Conservation (phyloP, 2,329 filamentous ascomycete genomes). For the Aspergillus unguis region DNA sequence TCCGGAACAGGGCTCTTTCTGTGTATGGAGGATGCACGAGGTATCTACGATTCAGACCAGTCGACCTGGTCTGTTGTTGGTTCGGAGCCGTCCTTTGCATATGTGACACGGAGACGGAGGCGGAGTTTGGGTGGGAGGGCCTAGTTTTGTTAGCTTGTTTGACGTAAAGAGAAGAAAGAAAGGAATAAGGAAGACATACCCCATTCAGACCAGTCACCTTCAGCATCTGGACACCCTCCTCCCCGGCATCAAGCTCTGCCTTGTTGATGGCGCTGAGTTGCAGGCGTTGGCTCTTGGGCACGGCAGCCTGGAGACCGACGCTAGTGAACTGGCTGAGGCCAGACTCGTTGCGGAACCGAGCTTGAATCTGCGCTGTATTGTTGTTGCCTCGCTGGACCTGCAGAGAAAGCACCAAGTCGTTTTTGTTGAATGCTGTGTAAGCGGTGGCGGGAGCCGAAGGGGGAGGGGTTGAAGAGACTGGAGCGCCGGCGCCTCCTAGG, state of each 20-base stretch:
- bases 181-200: constrained; percentile 61
- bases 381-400: constrained; percentile 75
- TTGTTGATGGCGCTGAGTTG: constrained; percentile 88
- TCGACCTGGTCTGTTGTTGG: constrained; percentile 89
- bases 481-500: constrained; percentile 46
- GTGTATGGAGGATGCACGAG: not conserved
- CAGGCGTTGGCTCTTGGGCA: constrained; percentile 93
- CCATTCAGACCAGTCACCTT: constrained; percentile 79
- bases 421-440: constrained; percentile 78
- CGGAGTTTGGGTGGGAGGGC: constrained; percentile 66
- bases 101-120: constrained; percentile 80
- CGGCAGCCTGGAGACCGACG: constrained; percentile 87
- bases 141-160: constrained; percentile 49
- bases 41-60: constrained; percentile 72
- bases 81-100: constrained; percentile 65
- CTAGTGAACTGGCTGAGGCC: constrained; percentile 63
- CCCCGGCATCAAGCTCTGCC: constrained; percentile 68
- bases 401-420: constrained; percentile 76
- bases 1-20: not conserved
- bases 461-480: constrained; percentile 47
- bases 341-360: constrained; percentile 77
- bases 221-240: constrained; percentile 88
- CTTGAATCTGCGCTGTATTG: constrained; percentile 76
- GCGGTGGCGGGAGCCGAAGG: constrained; percentile 43
- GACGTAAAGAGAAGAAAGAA: constrained; percentile 6